Base-by-base conservation (phyloP, 768 basidiomycete genomes). In the Rhodotorula diobovata region DNA sequence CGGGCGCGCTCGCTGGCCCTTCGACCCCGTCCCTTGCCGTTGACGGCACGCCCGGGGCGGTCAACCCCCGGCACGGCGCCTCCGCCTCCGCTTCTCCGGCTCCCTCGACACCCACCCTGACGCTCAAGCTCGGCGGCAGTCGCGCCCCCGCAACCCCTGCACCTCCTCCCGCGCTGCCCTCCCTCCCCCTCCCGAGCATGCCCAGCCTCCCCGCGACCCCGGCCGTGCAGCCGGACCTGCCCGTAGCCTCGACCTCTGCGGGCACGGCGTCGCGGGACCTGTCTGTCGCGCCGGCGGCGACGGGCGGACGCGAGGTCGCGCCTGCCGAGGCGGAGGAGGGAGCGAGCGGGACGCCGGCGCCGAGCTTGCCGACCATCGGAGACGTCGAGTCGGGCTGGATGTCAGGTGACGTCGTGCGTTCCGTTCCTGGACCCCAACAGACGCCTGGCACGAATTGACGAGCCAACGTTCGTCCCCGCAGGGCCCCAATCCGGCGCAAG, bases 311-410 rank as follows among this genome's bases (percentile, higher is more conserved):
- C n/a, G n/a, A 20, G 54, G n/a, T 11, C 65, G 57, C 16, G 61
- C n/a, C n/a, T n/a, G n/a, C 34, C 2, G 65, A 37, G 0, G 69
- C 46, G 9, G 70, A 57, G 3, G 69, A 51, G 15, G 69, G 32
- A 23, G 63, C 34, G 16, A 34, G 4, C 10, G 32, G 25, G 30
- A 30, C 25, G 35, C 12, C 41, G 46, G 46, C 25, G 25, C 18
- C 51, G 12, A n/a, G 30, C 0, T 23, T 61, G 0, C 43, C 58
- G 35, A 68, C 63, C 0, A n/a, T 68, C 32, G 54, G 66, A 4
- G 73, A 74, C 32, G 35, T 37, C 6, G 73, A 74, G 39, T 43
- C 56, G 3, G 72, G 72, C 21, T 73, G 72, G 72, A 46, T 73
- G 53, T 25, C 25, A 1, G 61, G n/a, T 1, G 64, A 66, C 21